phyloP scores from a whole-genome alignment of 306 rosid species.

The Ormosia emarginata region DNA sequence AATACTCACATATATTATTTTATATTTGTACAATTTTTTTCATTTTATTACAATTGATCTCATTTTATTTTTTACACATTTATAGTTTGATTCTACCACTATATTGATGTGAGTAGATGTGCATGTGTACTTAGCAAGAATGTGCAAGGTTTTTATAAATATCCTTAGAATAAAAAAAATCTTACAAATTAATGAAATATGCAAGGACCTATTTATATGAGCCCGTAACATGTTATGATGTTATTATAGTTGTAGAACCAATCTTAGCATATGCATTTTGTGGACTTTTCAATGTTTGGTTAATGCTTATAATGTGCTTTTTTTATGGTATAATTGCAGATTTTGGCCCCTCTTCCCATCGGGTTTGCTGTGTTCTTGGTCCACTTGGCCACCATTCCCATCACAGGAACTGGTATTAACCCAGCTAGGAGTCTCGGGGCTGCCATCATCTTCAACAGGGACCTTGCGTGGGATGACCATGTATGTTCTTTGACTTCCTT shows the following conservation, averaged over 20 bases:
- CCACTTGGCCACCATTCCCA: slow-evolving; percentile 93
- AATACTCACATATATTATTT: too few relatives aligned
- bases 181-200: neutral
- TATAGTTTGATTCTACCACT: too few relatives aligned
- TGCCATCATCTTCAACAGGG: slow-evolving; percentile 74
- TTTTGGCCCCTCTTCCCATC: slow-evolving; percentile 91
- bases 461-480: slow-evolving; percentile 74
- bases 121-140: neutral
- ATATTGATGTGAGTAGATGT: neutral
- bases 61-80: too few relatives aligned
- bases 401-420: slow-evolving; percentile 89
- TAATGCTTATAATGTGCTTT: neutral
- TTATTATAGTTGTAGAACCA: neutral
- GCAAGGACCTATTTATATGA: neutral
- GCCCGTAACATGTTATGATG: neutral
- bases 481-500: slow-evolving; percentile 27
- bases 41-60: too few relatives aligned
- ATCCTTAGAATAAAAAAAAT: too few relatives aligned
- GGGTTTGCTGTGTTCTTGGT: slow-evolving; percentile 95
- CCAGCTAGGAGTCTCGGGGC: slow-evolving; percentile 97
- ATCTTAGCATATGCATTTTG: neutral
- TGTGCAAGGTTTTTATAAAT: too few relatives aligned
- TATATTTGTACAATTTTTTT: too few relatives aligned
- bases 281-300: neutral
- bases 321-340: slow-evolving; percentile 31